Percentiles rank a stretch among this genome's conserved stretches.
Evolutionary conservation across 305 asterid species (phyloP).

Genomic region (Solanum chacoense): DNA sequence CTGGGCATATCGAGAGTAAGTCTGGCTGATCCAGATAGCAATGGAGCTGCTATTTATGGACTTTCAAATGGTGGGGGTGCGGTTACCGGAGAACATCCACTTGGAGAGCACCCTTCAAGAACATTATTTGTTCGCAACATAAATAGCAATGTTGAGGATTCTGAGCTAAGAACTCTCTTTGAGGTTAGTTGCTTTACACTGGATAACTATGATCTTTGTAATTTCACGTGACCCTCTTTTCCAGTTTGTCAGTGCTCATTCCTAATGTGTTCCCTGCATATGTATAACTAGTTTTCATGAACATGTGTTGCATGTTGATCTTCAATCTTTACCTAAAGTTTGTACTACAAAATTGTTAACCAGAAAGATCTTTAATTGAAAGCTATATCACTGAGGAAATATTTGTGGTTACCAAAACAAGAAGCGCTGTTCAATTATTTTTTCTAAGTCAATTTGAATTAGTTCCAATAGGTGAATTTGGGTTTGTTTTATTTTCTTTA

Average conservation of each 20-base stretch:
- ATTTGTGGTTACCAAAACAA: background rate
- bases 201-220: background rate
- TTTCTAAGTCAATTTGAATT: background rate
- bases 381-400: background rate
- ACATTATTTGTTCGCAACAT: constrained; percentile 78
- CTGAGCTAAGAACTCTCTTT: constrained; percentile 60
- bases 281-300: background rate
- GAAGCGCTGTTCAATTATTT: background rate
- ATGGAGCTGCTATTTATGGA: constrained; percentile 24
- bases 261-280: background rate
- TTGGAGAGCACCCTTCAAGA: constrained; percentile 84
- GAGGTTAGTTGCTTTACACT: constrained; percentile 31
- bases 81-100: constrained; percentile 71
- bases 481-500: background rate
- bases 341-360: background rate
- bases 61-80: constrained; percentile 28
- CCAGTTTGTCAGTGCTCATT: background rate
- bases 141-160: constrained; percentile 72
- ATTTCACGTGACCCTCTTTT: background rate
- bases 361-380: background rate
- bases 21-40: constrained; percentile 27
- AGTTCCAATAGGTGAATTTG: background rate
- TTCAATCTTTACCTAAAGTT: background rate
- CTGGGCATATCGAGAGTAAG: constrained; percentile 24
- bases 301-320: background rate